Conservation (phyloP, 1,284 basidiomycete genomes). For the Leccinum ponderosum region DNA sequence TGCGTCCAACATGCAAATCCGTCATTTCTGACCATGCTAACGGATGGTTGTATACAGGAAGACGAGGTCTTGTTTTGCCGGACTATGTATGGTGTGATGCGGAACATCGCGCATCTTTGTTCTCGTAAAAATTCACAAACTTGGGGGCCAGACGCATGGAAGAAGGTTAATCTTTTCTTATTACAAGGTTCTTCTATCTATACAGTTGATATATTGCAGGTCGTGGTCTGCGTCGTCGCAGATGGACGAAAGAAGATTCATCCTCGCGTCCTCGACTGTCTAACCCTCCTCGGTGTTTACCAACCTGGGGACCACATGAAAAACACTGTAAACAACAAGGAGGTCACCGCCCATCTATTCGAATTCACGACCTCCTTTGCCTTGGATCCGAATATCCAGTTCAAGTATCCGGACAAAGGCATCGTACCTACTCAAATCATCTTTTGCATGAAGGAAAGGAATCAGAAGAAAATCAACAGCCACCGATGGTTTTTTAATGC, state of each 20-base stretch:
- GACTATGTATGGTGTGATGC: constrained; percentile 96
- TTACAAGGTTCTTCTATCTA: neutral
- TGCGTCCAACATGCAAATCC: constrained; percentile 49
- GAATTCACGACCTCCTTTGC: constrained; percentile 95
- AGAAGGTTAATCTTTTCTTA: constrained; percentile 64
- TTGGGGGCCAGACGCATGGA: constrained; percentile 97
- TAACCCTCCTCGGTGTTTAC: constrained; percentile 79
- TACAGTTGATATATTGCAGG: constrained; percentile 43
- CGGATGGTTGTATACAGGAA: constrained; percentile 57
- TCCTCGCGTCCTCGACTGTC: constrained; percentile 91
- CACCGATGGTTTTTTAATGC: constrained; percentile 98
- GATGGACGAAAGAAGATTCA: constrained; percentile 94
- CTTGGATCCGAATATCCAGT: constrained; percentile 86
- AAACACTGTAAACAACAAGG: constrained; percentile 84
- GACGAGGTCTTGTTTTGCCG: constrained; percentile 93
- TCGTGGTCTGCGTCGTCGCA: constrained; percentile 94
- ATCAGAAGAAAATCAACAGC: constrained; percentile 95
- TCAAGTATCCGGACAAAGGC: constrained; percentile 95
- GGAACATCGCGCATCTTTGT: constrained; percentile 88
- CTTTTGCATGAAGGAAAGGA: constrained; percentile 93
- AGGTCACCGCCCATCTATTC: constrained; percentile 92
- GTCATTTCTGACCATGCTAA: constrained; percentile 80
- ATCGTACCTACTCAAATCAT: constrained; percentile 92
- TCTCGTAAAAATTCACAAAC: constrained; percentile 92
- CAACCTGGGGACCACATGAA: constrained; percentile 85